Percentiles rank a stretch among this genome's conserved stretches.
phyloP scores from a whole-genome alignment of 2,329 filamentous ascomycete genomes.

The Phialophora expanda region DNA sequence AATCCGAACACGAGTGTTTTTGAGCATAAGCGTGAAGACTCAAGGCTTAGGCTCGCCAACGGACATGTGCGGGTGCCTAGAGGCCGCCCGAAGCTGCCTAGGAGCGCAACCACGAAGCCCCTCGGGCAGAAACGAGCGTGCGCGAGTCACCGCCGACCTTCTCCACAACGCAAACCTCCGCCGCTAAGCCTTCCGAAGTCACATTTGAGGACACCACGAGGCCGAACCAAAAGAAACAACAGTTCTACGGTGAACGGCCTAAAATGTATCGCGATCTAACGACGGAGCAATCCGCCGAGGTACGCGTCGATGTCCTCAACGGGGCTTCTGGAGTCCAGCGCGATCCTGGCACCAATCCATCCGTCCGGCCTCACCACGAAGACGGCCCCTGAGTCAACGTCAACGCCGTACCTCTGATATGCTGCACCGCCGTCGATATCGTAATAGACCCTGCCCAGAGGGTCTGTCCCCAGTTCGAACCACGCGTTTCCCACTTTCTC shows the following conservation, averaged over 20 bases:
- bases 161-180: not conserved
- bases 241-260: not conserved
- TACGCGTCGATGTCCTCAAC: conserved; percentile 30
- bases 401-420: conserved; percentile 43
- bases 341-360: conserved; percentile 35
- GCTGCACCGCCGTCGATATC: conserved; percentile 42
- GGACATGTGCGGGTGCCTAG: conserved; percentile 4
- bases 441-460: conserved; percentile 47
- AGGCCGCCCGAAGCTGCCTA: too few relatives aligned
- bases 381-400: conserved; percentile 30
- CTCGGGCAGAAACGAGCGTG: not conserved
- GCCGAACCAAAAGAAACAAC: not conserved
- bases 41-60: not conserved
- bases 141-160: not conserved
- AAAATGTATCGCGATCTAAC: conserved; percentile 3
- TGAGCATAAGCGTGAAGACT: not conserved
- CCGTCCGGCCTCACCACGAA: conserved; percentile 37
- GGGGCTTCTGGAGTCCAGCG: conserved; percentile 19
- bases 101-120: not conserved
- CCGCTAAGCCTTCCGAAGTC: too few relatives aligned
- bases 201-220: not conserved
- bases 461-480: conserved; percentile 44
- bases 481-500: conserved; percentile 45
- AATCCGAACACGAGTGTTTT: too few relatives aligned
- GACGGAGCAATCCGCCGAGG: conserved; percentile 29